Conservation (phyloP, 2,329 filamentous ascomycete genomes). For the Dothidotthia symphoricarpi region DNA sequence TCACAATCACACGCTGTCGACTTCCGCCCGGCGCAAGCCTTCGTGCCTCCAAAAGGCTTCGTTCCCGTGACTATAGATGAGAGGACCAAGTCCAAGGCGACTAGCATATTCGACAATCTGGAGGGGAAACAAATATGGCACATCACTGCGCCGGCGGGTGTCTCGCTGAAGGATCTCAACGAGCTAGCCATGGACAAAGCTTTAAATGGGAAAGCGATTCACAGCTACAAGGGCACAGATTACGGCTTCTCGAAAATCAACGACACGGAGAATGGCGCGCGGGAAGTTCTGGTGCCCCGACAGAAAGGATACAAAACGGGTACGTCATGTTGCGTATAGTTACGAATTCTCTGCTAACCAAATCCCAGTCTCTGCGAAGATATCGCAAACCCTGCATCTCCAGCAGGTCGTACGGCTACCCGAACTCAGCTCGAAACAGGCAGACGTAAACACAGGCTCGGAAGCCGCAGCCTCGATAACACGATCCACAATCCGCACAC, state of each 20-base stretch:
- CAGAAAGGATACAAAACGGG: conserved; percentile 56
- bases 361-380: conserved; percentile 24
- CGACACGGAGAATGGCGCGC: conserved; percentile 52
- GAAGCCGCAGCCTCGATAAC: conserved; percentile 45
- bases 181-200: conserved; percentile 62
- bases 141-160: conserved; percentile 68
- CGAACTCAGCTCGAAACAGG: conserved; percentile 43
- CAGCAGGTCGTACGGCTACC: conserved; percentile 61
- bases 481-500: conserved; percentile 51
- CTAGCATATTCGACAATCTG: conserved; percentile 58
- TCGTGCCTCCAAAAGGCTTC: conserved; percentile 48
- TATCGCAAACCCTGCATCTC: conserved; percentile 64
- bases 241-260: conserved; percentile 60
- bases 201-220: conserved; percentile 53
- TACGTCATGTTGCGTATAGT: conserved; percentile 40
- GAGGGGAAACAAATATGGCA: conserved; percentile 77
- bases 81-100: conserved; percentile 27
- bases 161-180: conserved; percentile 67
- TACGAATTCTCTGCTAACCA: conserved; percentile 7
- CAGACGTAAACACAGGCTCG: conserved; percentile 42
- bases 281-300: conserved; percentile 62
- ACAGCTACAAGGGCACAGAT: conserved; percentile 63
- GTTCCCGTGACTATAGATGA: conserved; percentile 50
- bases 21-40: conserved; percentile 38
- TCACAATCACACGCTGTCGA: conserved; percentile 30